Conservation (phyloP, 2,329 filamentous ascomycete species). For the Emericellopsis cladophorae region DNA sequence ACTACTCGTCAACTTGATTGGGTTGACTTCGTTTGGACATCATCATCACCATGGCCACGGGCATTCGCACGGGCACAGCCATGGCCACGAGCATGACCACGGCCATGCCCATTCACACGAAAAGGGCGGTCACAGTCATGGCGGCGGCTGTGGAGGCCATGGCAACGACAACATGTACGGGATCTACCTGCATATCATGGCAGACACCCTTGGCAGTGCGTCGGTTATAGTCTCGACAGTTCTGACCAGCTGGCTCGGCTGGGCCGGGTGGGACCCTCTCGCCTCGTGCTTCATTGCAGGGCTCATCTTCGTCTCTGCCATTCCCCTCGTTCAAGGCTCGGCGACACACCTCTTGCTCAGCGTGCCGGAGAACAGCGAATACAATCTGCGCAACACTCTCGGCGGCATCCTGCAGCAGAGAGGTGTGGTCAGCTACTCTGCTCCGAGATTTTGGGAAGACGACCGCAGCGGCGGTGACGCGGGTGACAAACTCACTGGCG, state of each 20-base stretch:
- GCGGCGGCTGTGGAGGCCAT: constrained; percentile 27
- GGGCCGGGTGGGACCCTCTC: constrained; percentile 89
- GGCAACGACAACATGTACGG: constrained; percentile 97
- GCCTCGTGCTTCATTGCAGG: constrained; percentile 89
- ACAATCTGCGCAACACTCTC: constrained; percentile 73
- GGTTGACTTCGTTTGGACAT: constrained; percentile 72
- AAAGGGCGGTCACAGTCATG: constrained; percentile 23
- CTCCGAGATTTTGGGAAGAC: constrained; percentile 87
- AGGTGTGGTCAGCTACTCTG: constrained; percentile 75
- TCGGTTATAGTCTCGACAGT: constrained; percentile 89
- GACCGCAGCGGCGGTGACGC: constrained; percentile 39
- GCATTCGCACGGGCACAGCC: constrained; percentile 22
- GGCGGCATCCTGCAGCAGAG: constrained; percentile 71
- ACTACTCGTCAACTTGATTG: constrained; percentile 80
- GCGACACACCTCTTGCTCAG: constrained; percentile 75
- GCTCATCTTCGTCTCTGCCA: constrained; percentile 83
- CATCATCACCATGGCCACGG: constrained; percentile 38
- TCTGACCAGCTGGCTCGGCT: constrained; percentile 75
- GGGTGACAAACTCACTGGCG: constrained; percentile 54
- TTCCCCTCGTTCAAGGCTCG: constrained; percentile 75
- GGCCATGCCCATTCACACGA: constrained; percentile 23
- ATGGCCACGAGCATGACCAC: constrained; percentile 27
- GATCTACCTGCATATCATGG: constrained; percentile 90
- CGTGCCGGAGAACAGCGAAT: constrained; percentile 75
- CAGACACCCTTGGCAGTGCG: constrained; percentile 86